Evolutionary conservation across 352 stramenopile species (phyloP), one percentile per base, ranked within the genome.

Genomic region (Lagenidium sp.): DNA sequence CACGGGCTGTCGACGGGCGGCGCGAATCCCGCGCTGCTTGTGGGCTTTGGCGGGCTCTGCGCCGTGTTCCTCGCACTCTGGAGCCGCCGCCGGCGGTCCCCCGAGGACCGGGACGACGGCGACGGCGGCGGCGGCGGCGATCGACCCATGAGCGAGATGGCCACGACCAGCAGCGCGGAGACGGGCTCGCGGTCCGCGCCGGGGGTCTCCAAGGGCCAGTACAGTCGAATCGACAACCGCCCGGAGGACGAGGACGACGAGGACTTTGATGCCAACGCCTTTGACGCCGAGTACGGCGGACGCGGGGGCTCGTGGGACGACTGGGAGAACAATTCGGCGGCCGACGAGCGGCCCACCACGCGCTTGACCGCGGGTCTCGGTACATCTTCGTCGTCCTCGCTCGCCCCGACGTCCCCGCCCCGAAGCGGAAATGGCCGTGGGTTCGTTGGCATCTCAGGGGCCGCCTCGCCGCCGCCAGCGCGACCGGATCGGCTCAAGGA

Each of bases 271-370:
- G 28, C 8, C 28, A 13, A 8, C 8, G 8, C 15, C 28, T n/a
- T n/a, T n/a, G n/a, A n/a, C 35, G 67, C 63, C 21, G 68, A 81
- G 34, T 56, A 50, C 30, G 53, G 53, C 35, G 60, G 50, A 4
- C 64, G 73, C 39, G 59, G 47, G 8, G 68, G 74, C 38, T 66
- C 69, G 7, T 89, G 76, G 76, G 76, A 86, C 44, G 73, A 89
- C 50, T 85, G 70, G 73, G 76, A 88, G 42, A 56, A 44, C 10
- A 21, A 50, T 6, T 28, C 54, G 13, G 42, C 53, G 12, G 30
- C 16, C 16, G 24, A 41, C 12, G 26, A n/a, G 16, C 42, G 42
- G 8, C 25, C 34, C 19, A 44, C 24, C 2, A 22, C 48, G 6
- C 6, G 32, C 18, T 31, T 69, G 18, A 50, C 46, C n/a, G 56